These are phyloP conservation scores for Juglanconis sp. DNA, from an alignment of 2,329 filamentous ascomycete genomes.

Conservation along the genomic window DNA sequence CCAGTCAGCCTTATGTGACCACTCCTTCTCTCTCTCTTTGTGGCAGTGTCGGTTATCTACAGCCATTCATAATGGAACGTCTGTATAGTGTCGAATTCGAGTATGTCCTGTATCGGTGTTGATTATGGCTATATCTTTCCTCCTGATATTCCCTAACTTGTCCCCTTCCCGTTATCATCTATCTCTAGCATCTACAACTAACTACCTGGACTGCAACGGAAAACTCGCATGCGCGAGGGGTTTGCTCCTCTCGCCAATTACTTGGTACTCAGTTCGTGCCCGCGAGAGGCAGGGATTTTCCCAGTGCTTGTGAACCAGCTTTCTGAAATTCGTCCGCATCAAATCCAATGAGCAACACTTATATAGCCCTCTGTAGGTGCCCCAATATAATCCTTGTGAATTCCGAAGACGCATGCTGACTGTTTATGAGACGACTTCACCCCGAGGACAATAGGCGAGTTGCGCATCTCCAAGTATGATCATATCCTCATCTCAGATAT, in stretches of 20 bases:
- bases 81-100: neutral
- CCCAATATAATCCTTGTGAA: neutral
- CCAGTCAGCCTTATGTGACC: neutral
- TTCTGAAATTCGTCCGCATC: neutral
- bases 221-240: neutral
- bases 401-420: neutral
- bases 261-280: neutral
- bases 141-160: neutral
- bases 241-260: neutral
- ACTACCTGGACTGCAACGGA: neutral
- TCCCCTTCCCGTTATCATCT: neutral
- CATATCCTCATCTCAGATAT: conserved; percentile 2
- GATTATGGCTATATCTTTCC: neutral
- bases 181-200: neutral
- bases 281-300: neutral
- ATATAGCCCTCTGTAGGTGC: conserved; percentile 1
- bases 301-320: neutral
- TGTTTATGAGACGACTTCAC: neutral
- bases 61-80: neutral
- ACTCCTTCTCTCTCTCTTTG: neutral
- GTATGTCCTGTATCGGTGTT: conserved; percentile 4
- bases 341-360: neutral
- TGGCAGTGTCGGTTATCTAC: neutral
- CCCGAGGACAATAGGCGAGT: neutral
- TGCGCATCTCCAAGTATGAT: neutral